phyloP scores from a whole-genome alignment of 2,329 filamentous ascomycete species.

The Talaromyces pinophilus region DNA sequence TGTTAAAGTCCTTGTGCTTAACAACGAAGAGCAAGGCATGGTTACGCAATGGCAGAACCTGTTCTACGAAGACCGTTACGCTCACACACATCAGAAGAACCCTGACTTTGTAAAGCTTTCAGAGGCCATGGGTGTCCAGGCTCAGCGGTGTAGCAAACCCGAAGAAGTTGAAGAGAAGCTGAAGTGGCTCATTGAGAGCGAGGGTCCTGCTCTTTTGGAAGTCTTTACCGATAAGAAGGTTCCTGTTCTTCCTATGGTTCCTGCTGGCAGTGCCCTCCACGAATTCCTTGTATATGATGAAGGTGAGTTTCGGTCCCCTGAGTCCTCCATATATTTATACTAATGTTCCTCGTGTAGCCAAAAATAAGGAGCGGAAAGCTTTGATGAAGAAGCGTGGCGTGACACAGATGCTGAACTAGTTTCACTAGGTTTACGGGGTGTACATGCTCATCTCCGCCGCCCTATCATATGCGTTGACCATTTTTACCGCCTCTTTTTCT shows the following conservation, averaged over 20 bases:
- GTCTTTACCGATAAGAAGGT: conserved; percentile 78
- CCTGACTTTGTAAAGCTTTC: conserved; percentile 94
- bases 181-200: conserved; percentile 82
- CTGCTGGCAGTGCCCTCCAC: conserved; percentile 79
- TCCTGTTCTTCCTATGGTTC: conserved; percentile 97
- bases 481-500: conserved; percentile 29
- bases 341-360: conserved; percentile 52
- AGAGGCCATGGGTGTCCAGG: conserved; percentile 85
- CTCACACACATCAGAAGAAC: conserved; percentile 91
- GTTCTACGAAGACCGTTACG: conserved; percentile 91
- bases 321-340: conserved; percentile 12
- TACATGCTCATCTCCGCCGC: conserved; percentile 26
- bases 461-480: conserved; percentile 10
- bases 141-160: conserved; percentile 69
- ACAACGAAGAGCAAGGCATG: conserved; percentile 99
- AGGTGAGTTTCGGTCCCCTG: conserved; percentile 52
- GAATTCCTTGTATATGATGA: conserved; percentile 90
- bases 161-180: conserved; percentile 76
- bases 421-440: not conserved
- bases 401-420: conserved; percentile 15
- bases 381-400: conserved; percentile 63
- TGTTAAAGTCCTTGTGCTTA: conserved; percentile 89
- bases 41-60: conserved; percentile 98
- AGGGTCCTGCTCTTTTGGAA: conserved; percentile 91
- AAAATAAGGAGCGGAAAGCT: conserved; percentile 67